Evolutionary conservation across 345 rosid species (phyloP).

Genomic region (Populus alba): DNA sequence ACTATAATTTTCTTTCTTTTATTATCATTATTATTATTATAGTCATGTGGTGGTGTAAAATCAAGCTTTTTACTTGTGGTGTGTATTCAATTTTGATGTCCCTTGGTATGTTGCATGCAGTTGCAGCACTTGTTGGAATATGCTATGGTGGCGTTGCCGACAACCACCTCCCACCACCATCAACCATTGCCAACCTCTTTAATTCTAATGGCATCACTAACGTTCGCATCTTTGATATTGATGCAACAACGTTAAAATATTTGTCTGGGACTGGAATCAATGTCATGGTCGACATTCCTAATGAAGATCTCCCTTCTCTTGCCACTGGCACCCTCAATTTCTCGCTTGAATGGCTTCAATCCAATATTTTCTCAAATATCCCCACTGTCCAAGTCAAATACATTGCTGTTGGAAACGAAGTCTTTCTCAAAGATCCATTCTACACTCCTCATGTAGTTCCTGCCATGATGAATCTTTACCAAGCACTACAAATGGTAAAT

Average conservation of each 20-base stretch:
- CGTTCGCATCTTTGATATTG: slow-evolving; percentile 37
- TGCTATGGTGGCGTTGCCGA: too few relatives aligned
- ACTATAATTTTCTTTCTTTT: too few relatives aligned
- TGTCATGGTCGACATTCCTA: slow-evolving; percentile 38
- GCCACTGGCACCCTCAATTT: slow-evolving; percentile 14
- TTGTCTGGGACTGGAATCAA: slow-evolving; percentile 38
- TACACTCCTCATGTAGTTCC: slow-evolving; percentile 35
- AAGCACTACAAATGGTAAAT: slow-evolving; percentile 19
- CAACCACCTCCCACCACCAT: too few relatives aligned
- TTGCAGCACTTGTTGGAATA: too few relatives aligned
- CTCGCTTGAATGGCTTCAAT: slow-evolving; percentile 35
- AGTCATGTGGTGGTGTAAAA: too few relatives aligned
- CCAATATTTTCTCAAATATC: slow-evolving; percentile 31
- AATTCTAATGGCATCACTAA: slow-evolving; percentile 23
- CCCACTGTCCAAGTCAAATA: slow-evolving; percentile 24
- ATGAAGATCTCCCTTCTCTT: slow-evolving; percentile 35
- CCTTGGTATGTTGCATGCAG: too few relatives aligned
- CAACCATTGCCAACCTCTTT: too few relatives aligned
- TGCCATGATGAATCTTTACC: slow-evolving; percentile 27
- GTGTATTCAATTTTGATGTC: too few relatives aligned
- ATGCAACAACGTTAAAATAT: slow-evolving; percentile 21
- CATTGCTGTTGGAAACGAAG: slow-evolving; percentile 40
- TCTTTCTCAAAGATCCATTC: slow-evolving; percentile 31
- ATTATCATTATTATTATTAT: too few relatives aligned
- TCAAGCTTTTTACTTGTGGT: too few relatives aligned